A percentile compares a stretch with the other conserved stretches of the same genome.
phyloP scores from a whole-genome alignment of 164 flowering plant genomes.

The Aristolochia fimbriata region DNA sequence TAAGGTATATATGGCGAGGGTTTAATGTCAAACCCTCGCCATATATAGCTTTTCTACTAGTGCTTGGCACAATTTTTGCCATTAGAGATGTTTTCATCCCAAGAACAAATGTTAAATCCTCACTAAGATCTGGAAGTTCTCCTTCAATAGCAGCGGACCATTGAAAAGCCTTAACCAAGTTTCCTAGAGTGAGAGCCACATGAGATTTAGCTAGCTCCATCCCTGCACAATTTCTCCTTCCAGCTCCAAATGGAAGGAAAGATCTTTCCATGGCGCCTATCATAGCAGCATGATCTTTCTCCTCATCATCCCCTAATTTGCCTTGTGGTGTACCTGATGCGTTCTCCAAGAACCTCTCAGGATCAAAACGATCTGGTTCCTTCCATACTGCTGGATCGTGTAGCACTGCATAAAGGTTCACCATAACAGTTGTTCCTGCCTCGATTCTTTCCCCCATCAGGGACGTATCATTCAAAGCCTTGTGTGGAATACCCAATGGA shows the following conservation, averaged over 20 bases:
- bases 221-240: conserved; percentile 16
- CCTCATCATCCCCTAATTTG: background rate
- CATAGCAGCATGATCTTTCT: too few species aligned
- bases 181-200: conserved; percentile 10
- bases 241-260: conserved; percentile 15
- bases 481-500: conserved; percentile 8
- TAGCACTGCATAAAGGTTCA: conserved; percentile 14
- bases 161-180: conserved; percentile 12
- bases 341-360: conserved; percentile 11
- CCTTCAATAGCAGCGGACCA: conserved; percentile 11
- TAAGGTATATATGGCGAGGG: too few species aligned
- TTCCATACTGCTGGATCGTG: conserved; percentile 8
- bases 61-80: conserved; percentile 11
- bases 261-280: conserved; percentile 8
- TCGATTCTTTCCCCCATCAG: conserved; percentile 9
- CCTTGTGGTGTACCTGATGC: background rate
- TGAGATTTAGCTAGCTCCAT: conserved; percentile 19
- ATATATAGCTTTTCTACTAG: too few species aligned
- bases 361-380: conserved; percentile 10
- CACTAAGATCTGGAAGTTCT: conserved; percentile 12
- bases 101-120: conserved; percentile 14
- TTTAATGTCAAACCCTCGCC: too few species aligned
- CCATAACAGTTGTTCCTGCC: conserved; percentile 10
- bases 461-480: conserved; percentile 2
- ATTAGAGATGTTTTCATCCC: conserved; percentile 12